Conservation (phyloP, 768 basidiomycete species). For the Leccinum fibrillosum region DNA sequence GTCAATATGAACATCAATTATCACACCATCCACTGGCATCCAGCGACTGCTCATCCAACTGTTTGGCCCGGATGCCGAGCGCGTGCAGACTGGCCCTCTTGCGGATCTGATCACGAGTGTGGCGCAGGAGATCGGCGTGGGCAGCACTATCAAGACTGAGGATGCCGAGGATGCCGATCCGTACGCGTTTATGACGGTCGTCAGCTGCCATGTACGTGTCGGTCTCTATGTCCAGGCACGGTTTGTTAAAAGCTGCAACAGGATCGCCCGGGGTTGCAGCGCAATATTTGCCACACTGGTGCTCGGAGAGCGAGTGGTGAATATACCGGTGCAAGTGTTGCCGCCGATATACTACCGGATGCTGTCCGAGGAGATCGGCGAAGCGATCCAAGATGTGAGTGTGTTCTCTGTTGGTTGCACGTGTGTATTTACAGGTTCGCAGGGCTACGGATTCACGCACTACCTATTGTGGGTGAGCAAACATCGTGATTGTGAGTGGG, state of each 20-base stretch:
- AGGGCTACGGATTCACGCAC: slow-evolving; percentile 70
- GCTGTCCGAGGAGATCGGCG: slow-evolving; percentile 79
- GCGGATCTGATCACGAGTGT: slow-evolving; percentile 77
- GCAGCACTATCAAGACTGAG: too few relatives aligned
- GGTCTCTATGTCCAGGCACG: neutral
- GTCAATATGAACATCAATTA: slow-evolving; percentile 80
- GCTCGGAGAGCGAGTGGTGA: too few relatives aligned
- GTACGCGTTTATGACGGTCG: too few relatives aligned
- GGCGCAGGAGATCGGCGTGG: slow-evolving; percentile 62
- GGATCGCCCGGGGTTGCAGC: slow-evolving; percentile 70
- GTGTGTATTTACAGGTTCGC: neutral
- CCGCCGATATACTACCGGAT: slow-evolving; percentile 62
- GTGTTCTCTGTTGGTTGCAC: neutral
- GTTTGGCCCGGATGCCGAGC: slow-evolving; percentile 68
- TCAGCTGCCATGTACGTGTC: too few relatives aligned
- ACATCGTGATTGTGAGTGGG: too few relatives aligned
- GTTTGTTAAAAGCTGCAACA: slow-evolving; percentile 26
- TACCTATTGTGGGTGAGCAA: slow-evolving; percentile 21
- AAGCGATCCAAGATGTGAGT: slow-evolving; percentile 64
- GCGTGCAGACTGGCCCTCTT: slow-evolving; percentile 67
- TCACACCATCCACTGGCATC: slow-evolving; percentile 61
- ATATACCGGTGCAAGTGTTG: slow-evolving; percentile 28
- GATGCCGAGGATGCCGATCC: too few relatives aligned
- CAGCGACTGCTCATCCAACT: slow-evolving; percentile 61
- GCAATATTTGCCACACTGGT: too few relatives aligned